Evolutionary conservation across 2,329 filamentous ascomycete genomes (phyloP).

Genomic region (Nemania sp.): DNA sequence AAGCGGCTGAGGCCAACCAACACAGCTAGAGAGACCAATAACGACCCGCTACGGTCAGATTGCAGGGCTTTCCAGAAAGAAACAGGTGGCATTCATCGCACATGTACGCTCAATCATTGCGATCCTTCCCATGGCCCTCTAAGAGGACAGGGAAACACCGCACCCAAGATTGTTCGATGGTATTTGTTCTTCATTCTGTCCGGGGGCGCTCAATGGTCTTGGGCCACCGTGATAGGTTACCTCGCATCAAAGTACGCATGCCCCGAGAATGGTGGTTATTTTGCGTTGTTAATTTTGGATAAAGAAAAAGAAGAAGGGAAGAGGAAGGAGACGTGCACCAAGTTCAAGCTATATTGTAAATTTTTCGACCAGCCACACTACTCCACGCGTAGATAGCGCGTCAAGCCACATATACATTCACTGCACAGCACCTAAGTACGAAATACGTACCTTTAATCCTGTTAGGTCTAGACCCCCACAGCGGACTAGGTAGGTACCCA

Average conservation of each 20-base stretch:
- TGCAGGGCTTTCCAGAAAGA: too few relatives aligned
- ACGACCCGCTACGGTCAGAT: too few relatives aligned
- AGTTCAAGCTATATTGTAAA: conserved; percentile 22
- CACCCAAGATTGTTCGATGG: conserved; percentile 70
- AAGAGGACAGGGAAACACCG: conserved; percentile 63
- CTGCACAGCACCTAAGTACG: too few relatives aligned
- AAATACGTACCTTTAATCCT: too few relatives aligned
- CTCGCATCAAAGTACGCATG: conserved; percentile 60
- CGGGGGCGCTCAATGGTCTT: conserved; percentile 63
- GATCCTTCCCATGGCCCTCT: conserved; percentile 63
- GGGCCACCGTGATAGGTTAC: conserved; percentile 58
- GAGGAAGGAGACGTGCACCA: conserved; percentile 14
- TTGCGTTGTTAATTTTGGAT: conserved; percentile 62
- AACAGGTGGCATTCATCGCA: conserved; percentile 55
- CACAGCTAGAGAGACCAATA: too few relatives aligned
- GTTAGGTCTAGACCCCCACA: too few relatives aligned
- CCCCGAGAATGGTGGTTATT: conserved; percentile 61
- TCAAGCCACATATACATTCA: conserved; percentile 15
- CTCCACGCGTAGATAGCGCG: not conserved
- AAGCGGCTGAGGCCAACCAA: too few relatives aligned
- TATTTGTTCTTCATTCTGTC: conserved; percentile 65
- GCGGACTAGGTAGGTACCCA: not conserved
- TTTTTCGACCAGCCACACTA: conserved; percentile 35
- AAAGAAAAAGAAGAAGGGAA: conserved; percentile 47
- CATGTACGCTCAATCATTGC: conserved; percentile 71